phyloP scores from a whole-genome alignment of 2,329 filamentous ascomycete genomes.

The Talaromyces amestolkiae region DNA sequence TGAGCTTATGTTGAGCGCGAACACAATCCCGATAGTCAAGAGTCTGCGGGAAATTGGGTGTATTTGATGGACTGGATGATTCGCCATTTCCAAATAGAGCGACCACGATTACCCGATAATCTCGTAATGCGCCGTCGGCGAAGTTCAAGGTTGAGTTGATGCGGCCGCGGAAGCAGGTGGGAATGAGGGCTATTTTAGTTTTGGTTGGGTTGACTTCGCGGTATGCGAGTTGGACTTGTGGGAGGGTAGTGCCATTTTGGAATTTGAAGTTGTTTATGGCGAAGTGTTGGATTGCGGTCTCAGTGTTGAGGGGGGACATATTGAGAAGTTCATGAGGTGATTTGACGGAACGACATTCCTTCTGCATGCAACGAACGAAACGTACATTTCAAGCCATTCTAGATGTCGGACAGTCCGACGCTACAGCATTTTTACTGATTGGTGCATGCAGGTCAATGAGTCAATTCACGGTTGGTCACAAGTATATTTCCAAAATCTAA shows the following conservation, averaged over 20 bases:
- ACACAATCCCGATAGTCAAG: conserved; percentile 48
- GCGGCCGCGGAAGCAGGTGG: conserved; percentile 56
- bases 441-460: not conserved
- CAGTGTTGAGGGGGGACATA: conserved; percentile 20
- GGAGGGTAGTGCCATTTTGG: conserved; percentile 32
- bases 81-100: conserved; percentile 52
- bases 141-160: conserved; percentile 53
- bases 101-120: conserved; percentile 47
- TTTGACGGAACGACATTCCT: too few relatives aligned
- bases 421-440: not conserved
- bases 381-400: not conserved
- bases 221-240: conserved; percentile 40
- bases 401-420: not conserved
- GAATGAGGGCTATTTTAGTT: conserved; percentile 47
- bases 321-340: not conserved
- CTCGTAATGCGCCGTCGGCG: conserved; percentile 39
- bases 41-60: conserved; percentile 36
- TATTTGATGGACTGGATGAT: conserved; percentile 49
- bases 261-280: conserved; percentile 41
- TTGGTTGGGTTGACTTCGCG: conserved; percentile 41
- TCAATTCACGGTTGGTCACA: not conserved
- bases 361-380: not conserved
- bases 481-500: not conserved
- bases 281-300: conserved; percentile 32
- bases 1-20: conserved; percentile 42